A percentile compares a stretch with the other conserved stretches of the same genome.
Conservation (phyloP, 352 stramenopile species). For the Phytophthora meadii region DNA sequence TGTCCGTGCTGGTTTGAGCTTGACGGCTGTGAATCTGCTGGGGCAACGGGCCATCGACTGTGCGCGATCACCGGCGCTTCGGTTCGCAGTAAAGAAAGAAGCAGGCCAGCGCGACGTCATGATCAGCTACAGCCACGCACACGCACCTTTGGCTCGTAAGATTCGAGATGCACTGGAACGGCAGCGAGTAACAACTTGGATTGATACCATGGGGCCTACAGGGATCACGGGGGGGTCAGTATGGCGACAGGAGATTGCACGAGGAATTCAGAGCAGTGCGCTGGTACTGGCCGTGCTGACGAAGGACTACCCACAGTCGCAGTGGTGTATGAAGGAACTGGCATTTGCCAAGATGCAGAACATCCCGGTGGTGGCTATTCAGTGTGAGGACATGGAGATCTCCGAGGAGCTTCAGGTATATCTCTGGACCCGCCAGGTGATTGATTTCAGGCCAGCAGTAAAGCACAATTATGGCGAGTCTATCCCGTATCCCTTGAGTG, state of each 20-base stretch:
- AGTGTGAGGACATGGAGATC: conserved; percentile 85
- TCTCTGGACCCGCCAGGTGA: conserved; percentile 86
- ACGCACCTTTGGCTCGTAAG: conserved; percentile 66
- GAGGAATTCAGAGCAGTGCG: conserved; percentile 76
- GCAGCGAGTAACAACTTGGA: conserved; percentile 85
- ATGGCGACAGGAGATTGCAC: conserved; percentile 84
- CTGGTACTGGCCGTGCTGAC: conserved; percentile 80
- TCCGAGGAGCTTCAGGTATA: conserved; percentile 87
- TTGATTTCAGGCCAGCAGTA: conserved; percentile 74
- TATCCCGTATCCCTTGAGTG: conserved; percentile 5
- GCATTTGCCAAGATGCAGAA: conserved; percentile 89
- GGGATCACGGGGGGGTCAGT: conserved; percentile 82
- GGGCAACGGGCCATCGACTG: conserved; percentile 82
- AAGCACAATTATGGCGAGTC: conserved; percentile 29
- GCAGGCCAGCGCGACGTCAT: conserved; percentile 85
- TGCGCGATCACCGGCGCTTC: conserved; percentile 65
- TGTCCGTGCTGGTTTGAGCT: conserved; percentile 69
- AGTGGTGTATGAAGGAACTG: conserved; percentile 90
- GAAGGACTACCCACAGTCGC: conserved; percentile 75
- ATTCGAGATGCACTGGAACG: conserved; percentile 73
- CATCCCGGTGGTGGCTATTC: conserved; percentile 83
- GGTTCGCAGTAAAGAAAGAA: conserved; percentile 87
- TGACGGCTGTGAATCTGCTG: conserved; percentile 67
- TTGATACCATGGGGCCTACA: conserved; percentile 85
- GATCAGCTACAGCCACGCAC: conserved; percentile 90